phyloP scores from a whole-genome alignment of 768 basidiomycete genomes.

The Boletus subparvulus region DNA sequence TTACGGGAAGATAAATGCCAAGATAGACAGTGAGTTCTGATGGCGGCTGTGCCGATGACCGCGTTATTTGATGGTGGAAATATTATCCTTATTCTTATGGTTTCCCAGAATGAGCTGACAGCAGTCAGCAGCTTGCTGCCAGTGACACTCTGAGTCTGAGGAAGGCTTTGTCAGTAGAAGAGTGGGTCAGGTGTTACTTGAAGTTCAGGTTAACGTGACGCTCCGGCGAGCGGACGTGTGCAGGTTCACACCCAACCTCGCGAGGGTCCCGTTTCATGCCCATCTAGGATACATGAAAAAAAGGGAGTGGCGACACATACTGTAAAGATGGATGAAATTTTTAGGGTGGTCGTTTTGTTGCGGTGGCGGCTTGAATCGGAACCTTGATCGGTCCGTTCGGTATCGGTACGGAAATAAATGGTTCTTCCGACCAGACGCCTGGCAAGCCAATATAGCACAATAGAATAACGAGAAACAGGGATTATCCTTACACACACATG shows the following conservation, averaged over 20 bases:
- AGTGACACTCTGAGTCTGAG: neutral
- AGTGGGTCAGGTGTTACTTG: neutral
- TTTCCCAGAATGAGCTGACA: constrained; percentile 3
- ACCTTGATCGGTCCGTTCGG: constrained; percentile 1
- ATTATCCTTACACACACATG: neutral
- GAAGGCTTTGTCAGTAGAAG: neutral
- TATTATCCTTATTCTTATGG: constrained; percentile 2
- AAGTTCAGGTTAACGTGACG: constrained; percentile 15
- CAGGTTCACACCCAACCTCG: constrained; percentile 14
- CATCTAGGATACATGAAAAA: constrained; percentile 26
- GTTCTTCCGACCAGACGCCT: neutral
- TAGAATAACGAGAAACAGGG: constrained; percentile 13
- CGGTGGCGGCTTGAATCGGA: neutral
- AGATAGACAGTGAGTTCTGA: constrained; percentile 8
- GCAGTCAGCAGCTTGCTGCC: neutral
- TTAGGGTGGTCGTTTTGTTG: constrained; percentile 9
- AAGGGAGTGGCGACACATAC: constrained; percentile 4
- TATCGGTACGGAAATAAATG: constrained; percentile 6
- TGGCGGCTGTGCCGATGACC: constrained; percentile 14
- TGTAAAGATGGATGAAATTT: neutral
- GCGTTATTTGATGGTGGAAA: neutral
- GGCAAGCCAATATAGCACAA: neutral
- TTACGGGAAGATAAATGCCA: constrained; percentile 18
- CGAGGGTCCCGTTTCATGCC: constrained; percentile 5
- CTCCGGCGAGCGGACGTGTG: constrained; percentile 1